Evolutionary conservation across 768 basidiomycete genomes (phyloP).

Genomic region (Exsudoporus frostii): DNA sequence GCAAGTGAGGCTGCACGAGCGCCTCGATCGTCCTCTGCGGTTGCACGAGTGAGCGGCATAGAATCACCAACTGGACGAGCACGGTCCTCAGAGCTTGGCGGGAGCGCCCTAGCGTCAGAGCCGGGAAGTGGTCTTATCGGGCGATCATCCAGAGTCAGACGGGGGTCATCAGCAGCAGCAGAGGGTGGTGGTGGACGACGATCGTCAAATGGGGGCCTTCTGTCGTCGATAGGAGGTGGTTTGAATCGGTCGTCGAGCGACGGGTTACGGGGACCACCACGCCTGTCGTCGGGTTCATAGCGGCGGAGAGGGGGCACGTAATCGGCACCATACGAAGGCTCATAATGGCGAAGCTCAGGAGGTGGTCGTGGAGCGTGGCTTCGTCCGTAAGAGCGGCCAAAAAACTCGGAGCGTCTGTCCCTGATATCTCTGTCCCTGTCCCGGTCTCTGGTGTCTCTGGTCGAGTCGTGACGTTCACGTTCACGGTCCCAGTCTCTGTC

Average conservation of each 20-base stretch:
- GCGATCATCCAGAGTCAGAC: constrained; percentile 31
- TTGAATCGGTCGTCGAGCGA: constrained; percentile 22
- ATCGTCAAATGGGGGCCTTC: constrained; percentile 29
- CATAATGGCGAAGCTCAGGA: constrained; percentile 47
- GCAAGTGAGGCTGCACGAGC: constrained; percentile 14
- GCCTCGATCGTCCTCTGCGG: constrained; percentile 29
- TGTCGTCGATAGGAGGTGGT: constrained; percentile 31
- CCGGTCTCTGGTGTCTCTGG: constrained; percentile 23
- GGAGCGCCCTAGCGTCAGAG: constrained; percentile 14
- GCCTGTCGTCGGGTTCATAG: constrained; percentile 32
- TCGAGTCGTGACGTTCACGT: constrained; percentile 24
- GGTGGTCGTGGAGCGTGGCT: constrained; percentile 41
- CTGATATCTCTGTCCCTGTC: constrained; percentile 33
- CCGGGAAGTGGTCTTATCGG: constrained; percentile 28
- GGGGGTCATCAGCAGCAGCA: constrained; percentile 21
- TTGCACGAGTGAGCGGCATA: constrained; percentile 11
- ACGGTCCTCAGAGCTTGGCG: constrained; percentile 21
- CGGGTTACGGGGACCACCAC: constrained; percentile 17
- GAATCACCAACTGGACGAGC: constrained; percentile 17
- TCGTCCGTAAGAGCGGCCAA: constrained; percentile 38
- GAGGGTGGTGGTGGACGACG: constrained; percentile 18
- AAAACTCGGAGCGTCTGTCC: constrained; percentile 39
- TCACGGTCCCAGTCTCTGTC: constrained; percentile 39
- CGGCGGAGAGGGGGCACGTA: constrained; percentile 34
- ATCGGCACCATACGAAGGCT: constrained; percentile 39